Conservation (phyloP, 495 filamentous ascomycete genomes). For the Pseudoneurospora amorphoporcata region DNA sequence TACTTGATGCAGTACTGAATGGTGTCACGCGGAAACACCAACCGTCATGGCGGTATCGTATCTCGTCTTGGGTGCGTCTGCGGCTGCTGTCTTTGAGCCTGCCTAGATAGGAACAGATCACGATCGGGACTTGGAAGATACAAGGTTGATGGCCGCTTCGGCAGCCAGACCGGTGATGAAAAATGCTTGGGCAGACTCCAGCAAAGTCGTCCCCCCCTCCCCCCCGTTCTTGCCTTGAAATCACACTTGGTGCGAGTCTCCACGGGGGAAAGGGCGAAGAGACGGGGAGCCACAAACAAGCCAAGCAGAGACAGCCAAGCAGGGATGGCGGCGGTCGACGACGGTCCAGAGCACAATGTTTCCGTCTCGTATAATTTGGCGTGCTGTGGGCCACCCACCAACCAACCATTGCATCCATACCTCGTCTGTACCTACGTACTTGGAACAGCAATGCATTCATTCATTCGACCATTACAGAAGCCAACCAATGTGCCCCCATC, state of each 20-base stretch:
- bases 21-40: background rate
- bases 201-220: background rate
- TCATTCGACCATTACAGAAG: background rate
- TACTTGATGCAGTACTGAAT: background rate
- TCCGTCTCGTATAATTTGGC: constrained; percentile 4
- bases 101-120: background rate
- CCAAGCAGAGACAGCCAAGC: background rate
- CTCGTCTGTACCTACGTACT: background rate
- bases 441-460: background rate
- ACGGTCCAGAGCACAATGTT: constrained; percentile 12
- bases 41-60: background rate
- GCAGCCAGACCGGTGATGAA: background rate
- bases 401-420: background rate
- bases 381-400: background rate
- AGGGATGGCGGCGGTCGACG: constrained; percentile 10
- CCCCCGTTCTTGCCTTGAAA: background rate
- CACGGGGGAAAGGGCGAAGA: background rate
- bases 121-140: background rate
- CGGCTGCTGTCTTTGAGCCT: background rate
- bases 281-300: background rate
- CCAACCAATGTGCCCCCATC: background rate
- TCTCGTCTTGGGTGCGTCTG: background rate
- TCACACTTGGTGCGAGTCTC: background rate
- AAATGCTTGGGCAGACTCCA: background rate
- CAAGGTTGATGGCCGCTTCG: background rate